Percentiles rank a stretch among this genome's conserved stretches.
Evolutionary conservation across 352 stramenopile genomes (phyloP).

Genomic region (Thalassiosira hispida): DNA sequence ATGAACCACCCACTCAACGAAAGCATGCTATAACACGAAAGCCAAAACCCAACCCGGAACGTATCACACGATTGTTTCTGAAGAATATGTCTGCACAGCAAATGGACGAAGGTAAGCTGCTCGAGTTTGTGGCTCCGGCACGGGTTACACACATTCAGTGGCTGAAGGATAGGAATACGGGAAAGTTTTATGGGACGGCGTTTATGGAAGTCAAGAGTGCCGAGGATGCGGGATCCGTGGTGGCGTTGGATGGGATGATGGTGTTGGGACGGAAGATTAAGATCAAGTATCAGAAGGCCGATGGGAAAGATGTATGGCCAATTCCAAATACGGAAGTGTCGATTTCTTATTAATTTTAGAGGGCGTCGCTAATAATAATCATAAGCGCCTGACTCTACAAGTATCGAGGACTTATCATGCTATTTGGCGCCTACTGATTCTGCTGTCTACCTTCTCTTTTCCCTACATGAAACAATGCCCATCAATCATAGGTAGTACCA

Average conservation of each 20-base stretch:
- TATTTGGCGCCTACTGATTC: no score
- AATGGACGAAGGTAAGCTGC: constrained; percentile 66
- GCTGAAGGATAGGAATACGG: constrained; percentile 65
- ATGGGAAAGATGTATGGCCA: constrained; percentile 80
- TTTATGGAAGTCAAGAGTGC: constrained; percentile 81
- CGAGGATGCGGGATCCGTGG: constrained; percentile 74
- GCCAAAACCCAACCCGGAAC: constrained; percentile 69
- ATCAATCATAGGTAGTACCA: no score
- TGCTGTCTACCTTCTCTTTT: no score
- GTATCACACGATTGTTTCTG: constrained; percentile 75
- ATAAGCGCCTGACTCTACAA: no score
- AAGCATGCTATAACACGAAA: constrained; percentile 47
- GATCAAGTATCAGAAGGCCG: constrained; percentile 71
- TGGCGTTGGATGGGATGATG: constrained; percentile 64
- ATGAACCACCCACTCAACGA: constrained; percentile 29
- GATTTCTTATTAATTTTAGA: no score
- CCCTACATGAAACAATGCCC: no score
- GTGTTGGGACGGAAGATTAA: constrained; percentile 66
- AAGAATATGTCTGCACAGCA: constrained; percentile 82
- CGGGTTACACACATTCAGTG: constrained; percentile 81
- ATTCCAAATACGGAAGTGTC: constrained; percentile 57
- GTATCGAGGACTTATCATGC: no score
- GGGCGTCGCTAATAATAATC: no score
- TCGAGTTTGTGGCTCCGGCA: constrained; percentile 56
- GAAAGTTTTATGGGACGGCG: constrained; percentile 75